These are phyloP conservation scores for Rhododendron griersonianum DNA, from an alignment of 148 eudicot genomes.

Conservation along the genomic window DNA sequence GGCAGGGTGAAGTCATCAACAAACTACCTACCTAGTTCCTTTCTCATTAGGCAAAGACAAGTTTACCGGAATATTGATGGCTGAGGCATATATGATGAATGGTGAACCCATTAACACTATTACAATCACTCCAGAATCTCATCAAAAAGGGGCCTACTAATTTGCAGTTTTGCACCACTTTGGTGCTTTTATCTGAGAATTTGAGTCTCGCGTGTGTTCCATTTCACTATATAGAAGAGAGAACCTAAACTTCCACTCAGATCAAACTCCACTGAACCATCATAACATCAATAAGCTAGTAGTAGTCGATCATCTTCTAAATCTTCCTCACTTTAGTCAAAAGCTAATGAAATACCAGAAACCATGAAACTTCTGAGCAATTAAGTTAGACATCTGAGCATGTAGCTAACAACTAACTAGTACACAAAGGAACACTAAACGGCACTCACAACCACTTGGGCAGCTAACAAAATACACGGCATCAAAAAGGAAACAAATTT, in stretches of 20 bases:
- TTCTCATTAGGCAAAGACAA: background rate
- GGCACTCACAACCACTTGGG: background rate
- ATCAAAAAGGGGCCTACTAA: background rate
- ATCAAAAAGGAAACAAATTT: background rate
- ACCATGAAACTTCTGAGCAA: background rate
- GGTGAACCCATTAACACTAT: background rate
- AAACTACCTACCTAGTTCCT: background rate
- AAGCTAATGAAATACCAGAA: background rate
- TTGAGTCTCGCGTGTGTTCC: background rate
- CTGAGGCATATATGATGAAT: background rate
- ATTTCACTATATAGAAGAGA: background rate
- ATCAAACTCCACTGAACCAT: background rate
- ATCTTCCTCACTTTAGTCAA: background rate
- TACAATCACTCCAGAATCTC: background rate
- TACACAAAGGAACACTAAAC: background rate
- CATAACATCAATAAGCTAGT: background rate
- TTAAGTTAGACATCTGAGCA: background rate
- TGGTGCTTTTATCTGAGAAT: background rate
- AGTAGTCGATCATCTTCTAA: background rate
- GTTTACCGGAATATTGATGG: slow-evolving; percentile 26
- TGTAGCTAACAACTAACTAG: background rate
- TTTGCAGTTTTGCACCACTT: background rate
- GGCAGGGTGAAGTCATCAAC: background rate
- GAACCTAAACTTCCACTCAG: background rate
- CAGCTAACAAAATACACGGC: background rate